Conservation (phyloP, 2,329 filamentous ascomycete species). For the Fusarium sp. region DNA sequence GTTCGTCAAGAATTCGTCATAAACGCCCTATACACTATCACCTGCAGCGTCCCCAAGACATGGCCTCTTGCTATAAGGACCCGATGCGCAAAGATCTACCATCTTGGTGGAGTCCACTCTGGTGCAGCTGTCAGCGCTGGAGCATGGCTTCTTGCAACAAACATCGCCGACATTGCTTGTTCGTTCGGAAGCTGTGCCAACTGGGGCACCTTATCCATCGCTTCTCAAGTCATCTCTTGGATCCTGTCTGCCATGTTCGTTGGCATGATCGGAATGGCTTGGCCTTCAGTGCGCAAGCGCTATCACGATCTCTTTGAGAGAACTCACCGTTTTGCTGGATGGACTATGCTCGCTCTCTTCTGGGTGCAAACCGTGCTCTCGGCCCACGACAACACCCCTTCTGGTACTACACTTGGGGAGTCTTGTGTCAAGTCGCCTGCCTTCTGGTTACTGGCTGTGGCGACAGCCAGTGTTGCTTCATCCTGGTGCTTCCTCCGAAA, state of each 20-base stretch:
- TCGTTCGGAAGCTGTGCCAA: slow-evolving; percentile 27
- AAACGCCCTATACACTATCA: slow-evolving; percentile 60
- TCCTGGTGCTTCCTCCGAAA: slow-evolving; percentile 79
- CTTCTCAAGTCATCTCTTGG: slow-evolving; percentile 61
- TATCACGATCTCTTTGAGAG: slow-evolving; percentile 77
- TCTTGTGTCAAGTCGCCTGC: slow-evolving; percentile 54
- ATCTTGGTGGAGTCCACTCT: slow-evolving; percentile 63
- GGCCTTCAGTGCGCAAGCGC: slow-evolving; percentile 69
- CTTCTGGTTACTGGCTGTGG: slow-evolving; percentile 74
- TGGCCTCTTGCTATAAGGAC: slow-evolving; percentile 60
- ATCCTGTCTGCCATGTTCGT: slow-evolving; percentile 69
- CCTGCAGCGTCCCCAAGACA: slow-evolving; percentile 56
- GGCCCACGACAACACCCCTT: slow-evolving; percentile 53
- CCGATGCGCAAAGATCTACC: slow-evolving; percentile 60
- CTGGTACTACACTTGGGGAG: slow-evolving; percentile 47
- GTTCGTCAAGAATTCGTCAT: slow-evolving; percentile 65
- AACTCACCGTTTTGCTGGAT: slow-evolving; percentile 77
- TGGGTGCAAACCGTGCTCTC: slow-evolving; percentile 70
- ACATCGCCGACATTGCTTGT: slow-evolving; percentile 43
- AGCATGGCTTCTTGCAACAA: slow-evolving; percentile 58
- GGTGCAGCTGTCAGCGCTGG: slow-evolving; percentile 60
- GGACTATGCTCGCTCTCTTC: slow-evolving; percentile 73
- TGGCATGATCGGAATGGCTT: slow-evolving; percentile 69
- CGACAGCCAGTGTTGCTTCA: slow-evolving; percentile 72
- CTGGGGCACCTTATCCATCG: slow-evolving; percentile 50